Evolutionary conservation across 2,329 filamentous ascomycete species (phyloP), one percentile per base, ranked within the genome.

Genomic region (Macrophomina pseudophaseolina): DNA sequence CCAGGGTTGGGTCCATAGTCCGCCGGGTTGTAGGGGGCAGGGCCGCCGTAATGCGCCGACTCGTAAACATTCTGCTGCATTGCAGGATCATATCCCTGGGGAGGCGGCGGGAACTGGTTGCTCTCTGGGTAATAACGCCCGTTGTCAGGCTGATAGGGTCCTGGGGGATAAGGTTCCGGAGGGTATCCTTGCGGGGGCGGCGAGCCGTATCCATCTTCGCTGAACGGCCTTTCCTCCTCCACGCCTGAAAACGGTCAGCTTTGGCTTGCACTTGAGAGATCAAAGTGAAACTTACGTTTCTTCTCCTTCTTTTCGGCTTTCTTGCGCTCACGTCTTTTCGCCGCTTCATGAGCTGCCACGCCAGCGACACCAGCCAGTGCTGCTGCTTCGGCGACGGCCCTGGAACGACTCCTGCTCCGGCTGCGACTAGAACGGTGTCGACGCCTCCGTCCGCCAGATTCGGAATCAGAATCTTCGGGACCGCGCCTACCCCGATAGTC

Each of bases 361-460:
- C 84, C 86, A 60, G 84, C 85, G 23, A 83, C 85, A 62, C 84
- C 85, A 67, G 87, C 87, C 60, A 86, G 86, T 33, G 86, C 81
- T 32, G 85, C 86, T 32, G 84, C 84, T 67, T 83, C 83, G 23
- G 85, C 86, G 32, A 86, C 80, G 67, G 82, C 81, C 63, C 82
- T 79, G 67, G 80, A 83, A 33, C 83, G 81, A 69, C 82, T 83
- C 67, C 82, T 81, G 69, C 80, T 84, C 58, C 80, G 76, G 65
- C 78, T 78, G 28, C 77, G 74, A 64, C 78, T 80, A 35, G 72
- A 73, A 60, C 73, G 71, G 63, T 70, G 66, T 44, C 75, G 72
- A 65, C 75, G 72, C 59, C 76, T 71, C 62, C 75, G 74, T 18
- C 58, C 58, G 12, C 46, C 32, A n/a, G 58, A 62, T 35, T 62